Evolutionary conservation across 495 filamentous ascomycete genomes (phyloP).

Genomic region (Mycothermus thermophilus): DNA sequence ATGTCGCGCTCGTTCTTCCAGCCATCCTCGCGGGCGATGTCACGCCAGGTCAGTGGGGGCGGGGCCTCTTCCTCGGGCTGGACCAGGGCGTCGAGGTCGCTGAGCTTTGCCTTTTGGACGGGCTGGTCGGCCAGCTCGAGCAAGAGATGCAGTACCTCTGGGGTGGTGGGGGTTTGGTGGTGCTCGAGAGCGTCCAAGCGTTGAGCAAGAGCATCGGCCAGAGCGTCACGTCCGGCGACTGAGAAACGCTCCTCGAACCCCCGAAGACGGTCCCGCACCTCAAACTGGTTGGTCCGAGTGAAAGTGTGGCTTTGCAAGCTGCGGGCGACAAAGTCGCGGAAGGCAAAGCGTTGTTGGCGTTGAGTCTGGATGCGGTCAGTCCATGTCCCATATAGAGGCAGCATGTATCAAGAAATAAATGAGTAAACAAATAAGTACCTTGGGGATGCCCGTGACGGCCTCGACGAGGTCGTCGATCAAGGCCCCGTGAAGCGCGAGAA

Average conservation of each 20-base stretch:
- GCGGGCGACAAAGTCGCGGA: slow-evolving; percentile 37
- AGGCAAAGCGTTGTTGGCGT: slow-evolving; percentile 32
- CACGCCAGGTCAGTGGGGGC: slow-evolving; percentile 52
- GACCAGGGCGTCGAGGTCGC: slow-evolving; percentile 42
- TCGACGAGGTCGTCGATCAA: slow-evolving; percentile 43
- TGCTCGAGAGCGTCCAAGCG: slow-evolving; percentile 47
- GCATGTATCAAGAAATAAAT: too few species aligned
- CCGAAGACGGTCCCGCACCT: slow-evolving; percentile 53
- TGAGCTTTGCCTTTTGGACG: slow-evolving; percentile 48
- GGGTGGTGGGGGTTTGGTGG: slow-evolving; percentile 45
- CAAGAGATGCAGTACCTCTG: slow-evolving; percentile 68
- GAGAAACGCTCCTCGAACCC: slow-evolving; percentile 84
- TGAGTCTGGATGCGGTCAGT: slow-evolving; percentile 22
- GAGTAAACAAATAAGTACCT: slow-evolving; percentile 3
- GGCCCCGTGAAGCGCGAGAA: slow-evolving; percentile 19
- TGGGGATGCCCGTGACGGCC: slow-evolving; percentile 22
- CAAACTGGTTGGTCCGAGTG: slow-evolving; percentile 77
- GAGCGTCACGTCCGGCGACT: slow-evolving; percentile 58
- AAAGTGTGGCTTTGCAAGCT: slow-evolving; percentile 46
- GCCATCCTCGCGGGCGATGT: slow-evolving; percentile 60
- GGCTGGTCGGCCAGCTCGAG: slow-evolving; percentile 75
- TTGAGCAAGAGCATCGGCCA: slow-evolving; percentile 59
- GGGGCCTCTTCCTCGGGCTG: slow-evolving; percentile 25
- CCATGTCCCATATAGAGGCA: background rate
- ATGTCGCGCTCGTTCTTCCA: slow-evolving; percentile 54